Conservation (phyloP, 176 grass and related monocot genomes). For the Ensete glaucum region DNA sequence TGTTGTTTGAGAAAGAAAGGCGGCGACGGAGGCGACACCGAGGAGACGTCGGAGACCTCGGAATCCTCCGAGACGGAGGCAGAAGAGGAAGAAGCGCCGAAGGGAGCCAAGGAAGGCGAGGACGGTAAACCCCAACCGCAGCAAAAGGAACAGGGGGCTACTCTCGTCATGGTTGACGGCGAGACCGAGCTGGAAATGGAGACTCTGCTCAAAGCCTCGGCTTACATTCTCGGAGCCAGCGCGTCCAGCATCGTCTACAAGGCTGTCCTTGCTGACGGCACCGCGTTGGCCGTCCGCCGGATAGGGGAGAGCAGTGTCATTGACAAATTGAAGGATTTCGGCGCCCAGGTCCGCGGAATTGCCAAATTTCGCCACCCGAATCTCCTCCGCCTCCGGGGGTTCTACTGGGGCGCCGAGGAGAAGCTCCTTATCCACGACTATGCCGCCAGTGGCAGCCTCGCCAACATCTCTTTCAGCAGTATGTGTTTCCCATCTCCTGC, state of each 20-base stretch:
- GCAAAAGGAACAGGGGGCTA: slow-evolving; percentile 8
- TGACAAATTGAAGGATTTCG: slow-evolving; percentile 17
- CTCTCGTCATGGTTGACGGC: slow-evolving; percentile 11
- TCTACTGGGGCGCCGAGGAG: slow-evolving; percentile 18
- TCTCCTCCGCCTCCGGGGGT: slow-evolving; percentile 9
- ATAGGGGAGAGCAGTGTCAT: slow-evolving; percentile 12
- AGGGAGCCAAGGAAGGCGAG: neutral
- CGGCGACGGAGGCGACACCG: slow-evolving; percentile 5
- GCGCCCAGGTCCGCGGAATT: slow-evolving; percentile 5
- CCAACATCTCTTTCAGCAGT: slow-evolving; percentile 18
- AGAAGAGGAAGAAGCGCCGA: slow-evolving; percentile 5
- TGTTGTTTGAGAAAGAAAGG: slow-evolving; percentile 14
- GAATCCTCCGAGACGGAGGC: slow-evolving; percentile 2
- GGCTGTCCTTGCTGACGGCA: slow-evolving; percentile 9
- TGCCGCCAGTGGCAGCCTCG: slow-evolving; percentile 14
- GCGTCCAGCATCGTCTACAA: slow-evolving; percentile 19
- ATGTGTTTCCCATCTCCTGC: neutral
- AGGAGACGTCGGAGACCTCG: slow-evolving; percentile 11
- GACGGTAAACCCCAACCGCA: neutral
- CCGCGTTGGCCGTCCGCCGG: slow-evolving; percentile 10
- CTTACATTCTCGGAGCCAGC: slow-evolving; percentile 13
- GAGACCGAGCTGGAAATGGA: slow-evolving; percentile 12
- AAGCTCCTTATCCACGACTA: slow-evolving; percentile 20
- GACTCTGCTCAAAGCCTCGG: slow-evolving; percentile 14
- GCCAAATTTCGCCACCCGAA: slow-evolving; percentile 16